These are phyloP conservation scores for Aspergillus alliaceus DNA, from an alignment of 2,329 filamentous ascomycete genomes.

Conservation along the genomic window DNA sequence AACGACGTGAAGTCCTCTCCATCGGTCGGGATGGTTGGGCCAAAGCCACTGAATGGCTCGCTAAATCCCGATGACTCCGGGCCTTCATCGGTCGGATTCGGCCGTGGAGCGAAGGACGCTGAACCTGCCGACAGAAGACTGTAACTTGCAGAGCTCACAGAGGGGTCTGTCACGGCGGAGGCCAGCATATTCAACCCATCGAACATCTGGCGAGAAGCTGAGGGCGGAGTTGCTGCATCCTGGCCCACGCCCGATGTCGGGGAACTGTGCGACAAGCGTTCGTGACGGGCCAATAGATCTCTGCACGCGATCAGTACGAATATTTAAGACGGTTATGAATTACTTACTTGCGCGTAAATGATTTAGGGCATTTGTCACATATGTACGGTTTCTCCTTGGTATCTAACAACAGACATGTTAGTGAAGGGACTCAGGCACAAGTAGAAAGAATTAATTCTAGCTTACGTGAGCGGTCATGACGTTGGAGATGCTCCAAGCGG, in stretches of 20 bases:
- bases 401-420: slow-evolving; percentile 23
- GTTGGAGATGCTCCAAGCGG: slow-evolving; percentile 36
- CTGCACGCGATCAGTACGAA: slow-evolving; percentile 17
- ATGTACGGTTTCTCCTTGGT: slow-evolving; percentile 36
- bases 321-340: too few species aligned
- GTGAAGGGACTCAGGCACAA: background rate
- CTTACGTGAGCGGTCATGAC: slow-evolving; percentile 37
- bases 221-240: slow-evolving; percentile 4
- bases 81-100: slow-evolving; percentile 10
- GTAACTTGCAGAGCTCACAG: slow-evolving; percentile 10
- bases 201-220: slow-evolving; percentile 21
- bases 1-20: slow-evolving; percentile 37
- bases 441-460: background rate
- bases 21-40: slow-evolving; percentile 21
- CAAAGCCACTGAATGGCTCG: slow-evolving; percentile 26
- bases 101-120: slow-evolving; percentile 7
- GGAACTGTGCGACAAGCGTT: slow-evolving; percentile 28
- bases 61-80: slow-evolving; percentile 20
- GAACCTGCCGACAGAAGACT: slow-evolving; percentile 10
- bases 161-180: slow-evolving; percentile 26
- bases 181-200: slow-evolving; percentile 30
- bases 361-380: slow-evolving; percentile 32
- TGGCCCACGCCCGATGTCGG: slow-evolving; percentile 9
- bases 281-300: slow-evolving; percentile 33
- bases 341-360: slow-evolving; percentile 35